A percentile compares a stretch with the other conserved stretches of the same genome.
These are phyloP conservation scores for Smallanthus sonchifolius DNA, from an alignment of 129 eudicot species.

Conservation along the genomic window DNA sequence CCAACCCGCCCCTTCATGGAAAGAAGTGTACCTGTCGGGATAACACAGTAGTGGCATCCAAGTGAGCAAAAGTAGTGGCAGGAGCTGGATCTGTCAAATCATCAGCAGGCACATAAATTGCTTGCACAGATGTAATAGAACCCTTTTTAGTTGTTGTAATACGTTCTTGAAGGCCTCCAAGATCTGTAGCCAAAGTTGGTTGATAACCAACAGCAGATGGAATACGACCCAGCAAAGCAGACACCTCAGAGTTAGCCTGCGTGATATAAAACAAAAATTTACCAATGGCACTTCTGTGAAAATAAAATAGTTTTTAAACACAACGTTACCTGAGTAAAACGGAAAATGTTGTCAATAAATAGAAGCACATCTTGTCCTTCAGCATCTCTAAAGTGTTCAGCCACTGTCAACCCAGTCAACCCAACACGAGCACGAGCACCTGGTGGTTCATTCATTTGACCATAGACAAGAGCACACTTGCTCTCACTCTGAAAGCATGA, in stretches of 20 bases:
- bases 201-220: conserved; percentile 53
- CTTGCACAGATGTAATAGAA: conserved; percentile 47
- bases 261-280: not conserved
- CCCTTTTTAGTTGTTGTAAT: conserved; percentile 48
- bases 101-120: conserved; percentile 44
- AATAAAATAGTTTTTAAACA: not conserved
- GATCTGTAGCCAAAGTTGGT: conserved; percentile 41
- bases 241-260: conserved; percentile 45
- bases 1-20: not conserved
- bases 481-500: conserved; percentile 57
- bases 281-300: not conserved
- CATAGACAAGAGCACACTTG: conserved; percentile 95
- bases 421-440: conserved; percentile 57
- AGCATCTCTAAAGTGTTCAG: conserved; percentile 99
- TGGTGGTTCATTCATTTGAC: conserved; percentile 47
- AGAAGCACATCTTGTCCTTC: conserved; percentile 98
- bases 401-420: conserved; percentile 49
- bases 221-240: conserved; percentile 50
- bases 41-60: conserved; percentile 41
- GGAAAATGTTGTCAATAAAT: conserved; percentile 87
- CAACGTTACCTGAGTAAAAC: conserved; percentile 33
- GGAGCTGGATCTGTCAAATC: conserved; percentile 48
- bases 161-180: conserved; percentile 49
- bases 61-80: conserved; percentile 51
- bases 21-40: conserved; percentile 26